phyloP scores from a whole-genome alignment of 192 early-diverging fungal genomes.

The Gonapodya sp. region DNA sequence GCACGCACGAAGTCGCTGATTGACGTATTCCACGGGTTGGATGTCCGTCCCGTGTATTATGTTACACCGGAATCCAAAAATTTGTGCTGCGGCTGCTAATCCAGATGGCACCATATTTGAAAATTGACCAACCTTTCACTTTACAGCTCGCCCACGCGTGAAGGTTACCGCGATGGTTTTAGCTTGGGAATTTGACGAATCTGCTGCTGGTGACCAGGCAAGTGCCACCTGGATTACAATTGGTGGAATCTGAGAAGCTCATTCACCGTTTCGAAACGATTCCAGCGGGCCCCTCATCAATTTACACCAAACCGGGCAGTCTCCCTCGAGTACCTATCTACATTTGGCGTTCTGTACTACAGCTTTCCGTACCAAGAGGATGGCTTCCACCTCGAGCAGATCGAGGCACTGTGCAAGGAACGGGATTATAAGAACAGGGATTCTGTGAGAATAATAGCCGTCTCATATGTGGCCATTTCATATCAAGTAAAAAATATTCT shows the following conservation, averaged over 20 bases:
- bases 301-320: constrained; percentile 50
- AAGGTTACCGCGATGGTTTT: background rate
- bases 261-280: constrained; percentile 25
- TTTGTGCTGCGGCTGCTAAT: too few relatives aligned
- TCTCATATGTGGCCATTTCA: too few relatives aligned
- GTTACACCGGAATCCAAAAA: too few relatives aligned
- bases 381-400: constrained; percentile 34
- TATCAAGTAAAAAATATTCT: too few relatives aligned
- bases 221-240: too few relatives aligned
- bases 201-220: constrained; percentile 2
- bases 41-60: too few relatives aligned
- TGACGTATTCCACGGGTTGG: too few relatives aligned
- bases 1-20: too few relatives aligned
- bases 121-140: background rate
- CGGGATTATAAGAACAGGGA: constrained; percentile 89
- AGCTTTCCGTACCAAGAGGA: constrained; percentile 24
- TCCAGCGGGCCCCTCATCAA: constrained; percentile 72
- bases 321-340: constrained; percentile 50
- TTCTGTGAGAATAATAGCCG: constrained; percentile 31
- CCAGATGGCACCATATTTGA: background rate
- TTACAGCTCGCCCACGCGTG: too few relatives aligned
- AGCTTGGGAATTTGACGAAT: background rate
- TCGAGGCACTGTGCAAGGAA: constrained; percentile 61
- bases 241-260: background rate
- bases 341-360: constrained; percentile 69